Conservation (phyloP, 495 filamentous ascomycete genomes). For the Xylaria cubensis region DNA sequence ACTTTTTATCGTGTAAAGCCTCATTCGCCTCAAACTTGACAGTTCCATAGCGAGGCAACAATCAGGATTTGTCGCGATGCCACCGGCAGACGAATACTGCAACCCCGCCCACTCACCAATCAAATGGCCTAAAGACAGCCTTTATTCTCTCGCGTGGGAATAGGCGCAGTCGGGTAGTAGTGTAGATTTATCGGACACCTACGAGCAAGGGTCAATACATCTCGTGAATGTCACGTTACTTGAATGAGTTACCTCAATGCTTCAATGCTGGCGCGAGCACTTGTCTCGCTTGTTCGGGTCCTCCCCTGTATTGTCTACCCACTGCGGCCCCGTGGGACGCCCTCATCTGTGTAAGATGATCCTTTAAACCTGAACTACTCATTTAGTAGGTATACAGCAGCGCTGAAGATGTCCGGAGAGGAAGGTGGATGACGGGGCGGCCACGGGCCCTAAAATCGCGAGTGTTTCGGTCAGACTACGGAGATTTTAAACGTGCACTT, state of each 20-base stretch:
- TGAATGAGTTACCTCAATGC: constrained; percentile 2
- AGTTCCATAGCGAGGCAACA: not conserved
- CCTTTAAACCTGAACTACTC: not conserved
- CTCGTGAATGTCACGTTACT: constrained; percentile 19
- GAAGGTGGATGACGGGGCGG: not conserved
- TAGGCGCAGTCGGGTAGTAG: not conserved
- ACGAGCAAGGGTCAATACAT: not conserved
- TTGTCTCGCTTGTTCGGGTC: not conserved
- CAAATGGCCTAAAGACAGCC: not conserved
- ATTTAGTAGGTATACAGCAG: not conserved
- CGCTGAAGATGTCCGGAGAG: not conserved
- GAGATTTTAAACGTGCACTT: not conserved
- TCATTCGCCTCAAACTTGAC: not conserved
- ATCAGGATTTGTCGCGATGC: not conserved
- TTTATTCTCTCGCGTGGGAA: not conserved
- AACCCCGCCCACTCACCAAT: not conserved
- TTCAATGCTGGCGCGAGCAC: not conserved
- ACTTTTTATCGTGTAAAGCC: not conserved
- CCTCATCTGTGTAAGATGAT: not conserved
- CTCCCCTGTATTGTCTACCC: not conserved
- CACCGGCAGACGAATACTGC: not conserved
- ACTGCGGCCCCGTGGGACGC: not conserved
- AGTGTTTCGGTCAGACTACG: not conserved
- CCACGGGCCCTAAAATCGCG: not conserved
- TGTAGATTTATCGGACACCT: not conserved